A percentile compares a stretch with the other conserved stretches of the same genome.
Conservation (phyloP, 176 grass and related monocot species). For the Cenchrus fungigraminus region DNA sequence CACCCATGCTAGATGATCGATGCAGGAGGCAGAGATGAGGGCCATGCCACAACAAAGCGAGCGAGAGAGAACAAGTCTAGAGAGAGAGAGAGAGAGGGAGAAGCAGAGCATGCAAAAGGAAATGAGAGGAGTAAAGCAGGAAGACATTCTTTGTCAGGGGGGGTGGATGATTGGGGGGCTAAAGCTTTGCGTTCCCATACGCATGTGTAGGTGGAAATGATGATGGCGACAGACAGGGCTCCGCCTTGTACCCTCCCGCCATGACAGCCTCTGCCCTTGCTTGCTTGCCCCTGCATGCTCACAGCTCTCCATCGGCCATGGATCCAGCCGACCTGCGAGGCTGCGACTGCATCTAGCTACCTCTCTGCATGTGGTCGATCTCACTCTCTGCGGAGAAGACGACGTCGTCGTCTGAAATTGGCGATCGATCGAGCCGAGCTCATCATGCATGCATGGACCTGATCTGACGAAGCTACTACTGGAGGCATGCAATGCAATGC, state of each 20-base stretch:
- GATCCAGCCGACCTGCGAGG: background rate
- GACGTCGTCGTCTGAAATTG: background rate
- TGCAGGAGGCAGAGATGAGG: slow-evolving; percentile 18
- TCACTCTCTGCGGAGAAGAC: background rate
- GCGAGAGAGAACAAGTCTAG: background rate
- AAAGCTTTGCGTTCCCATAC: slow-evolving; percentile 20
- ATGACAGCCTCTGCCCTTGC: slow-evolving; percentile 34
- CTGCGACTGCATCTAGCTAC: background rate
- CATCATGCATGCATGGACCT: background rate
- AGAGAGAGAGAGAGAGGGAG: background rate
- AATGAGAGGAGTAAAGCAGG: slow-evolving; percentile 38
- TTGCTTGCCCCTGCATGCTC: too few species aligned
- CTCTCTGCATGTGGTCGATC: background rate
- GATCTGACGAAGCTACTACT: background rate
- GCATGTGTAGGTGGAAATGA: slow-evolving; percentile 18
- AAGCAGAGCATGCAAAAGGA: background rate
- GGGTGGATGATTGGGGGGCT: slow-evolving; percentile 44
- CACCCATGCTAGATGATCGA: background rate
- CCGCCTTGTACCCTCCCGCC: slow-evolving; percentile 38
- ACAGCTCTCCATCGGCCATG: background rate
- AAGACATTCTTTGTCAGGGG: slow-evolving; percentile 67
- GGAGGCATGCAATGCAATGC: background rate
- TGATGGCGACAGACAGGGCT: slow-evolving; percentile 52
- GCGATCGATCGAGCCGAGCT: too few species aligned
- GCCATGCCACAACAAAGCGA: background rate